A percentile compares a stretch with the other conserved stretches of the same genome.
phyloP scores from a whole-genome alignment of 129 eudicot species.

The Saussurea involucrata region DNA sequence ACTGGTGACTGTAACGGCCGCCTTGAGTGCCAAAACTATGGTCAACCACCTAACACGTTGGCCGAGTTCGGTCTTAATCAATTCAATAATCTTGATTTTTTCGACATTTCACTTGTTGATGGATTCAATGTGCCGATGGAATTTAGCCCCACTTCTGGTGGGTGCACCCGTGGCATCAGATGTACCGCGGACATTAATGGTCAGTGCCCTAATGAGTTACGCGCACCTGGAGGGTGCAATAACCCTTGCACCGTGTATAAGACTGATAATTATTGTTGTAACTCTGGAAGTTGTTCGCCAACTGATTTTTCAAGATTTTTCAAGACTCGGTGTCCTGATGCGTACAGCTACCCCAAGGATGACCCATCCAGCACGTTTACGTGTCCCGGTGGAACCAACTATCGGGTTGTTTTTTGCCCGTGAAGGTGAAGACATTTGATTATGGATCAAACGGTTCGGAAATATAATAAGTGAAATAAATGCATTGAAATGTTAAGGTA shows the following conservation, averaged over 20 bases:
- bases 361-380: conserved; percentile 47
- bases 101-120: conserved; percentile 45
- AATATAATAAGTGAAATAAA: too few species aligned
- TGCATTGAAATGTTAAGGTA: not conserved
- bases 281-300: conserved; percentile 30
- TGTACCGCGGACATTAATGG: conserved; percentile 42
- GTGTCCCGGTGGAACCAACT: conserved; percentile 64
- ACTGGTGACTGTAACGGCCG: conserved; percentile 39
- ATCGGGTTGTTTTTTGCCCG: conserved; percentile 65
- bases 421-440: not conserved
- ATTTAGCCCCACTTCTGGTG: conserved; percentile 26
- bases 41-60: conserved; percentile 39
- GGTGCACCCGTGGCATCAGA: conserved; percentile 6
- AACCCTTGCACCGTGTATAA: conserved; percentile 51
- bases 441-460: not conserved
- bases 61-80: conserved; percentile 40
- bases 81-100: conserved; percentile 27
- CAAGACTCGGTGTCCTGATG: conserved; percentile 37
- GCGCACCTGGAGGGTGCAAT: conserved; percentile 48
- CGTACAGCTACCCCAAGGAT: conserved; percentile 35
- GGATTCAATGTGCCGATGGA: conserved; percentile 52
- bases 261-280: conserved; percentile 47
- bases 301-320: conserved; percentile 44
- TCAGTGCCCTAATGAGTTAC: conserved; percentile 32
- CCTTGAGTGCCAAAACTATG: conserved; percentile 31